phyloP scores from a whole-genome alignment of 805 yeast genomes.

The Candida insectorum region DNA sequence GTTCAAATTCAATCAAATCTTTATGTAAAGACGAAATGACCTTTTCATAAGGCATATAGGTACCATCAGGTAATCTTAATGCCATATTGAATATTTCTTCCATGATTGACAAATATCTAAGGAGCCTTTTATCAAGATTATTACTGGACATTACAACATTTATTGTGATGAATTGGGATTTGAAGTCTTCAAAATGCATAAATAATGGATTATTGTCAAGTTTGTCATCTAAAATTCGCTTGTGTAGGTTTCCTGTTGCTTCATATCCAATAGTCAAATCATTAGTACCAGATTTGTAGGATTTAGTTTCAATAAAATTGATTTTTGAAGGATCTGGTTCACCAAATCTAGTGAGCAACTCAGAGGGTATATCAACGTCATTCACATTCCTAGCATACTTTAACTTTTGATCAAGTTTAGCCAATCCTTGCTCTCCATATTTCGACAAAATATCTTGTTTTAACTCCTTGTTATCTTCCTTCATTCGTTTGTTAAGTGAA shows the following conservation, averaged over 20 bases:
- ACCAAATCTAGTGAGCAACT: conserved; percentile 56
- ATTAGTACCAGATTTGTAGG: conserved; percentile 59
- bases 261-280: conserved; percentile 27
- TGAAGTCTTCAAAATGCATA: conserved; percentile 73
- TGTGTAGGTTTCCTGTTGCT: neutral
- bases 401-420: conserved; percentile 47
- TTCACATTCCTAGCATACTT: conserved; percentile 63
- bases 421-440: conserved; percentile 61
- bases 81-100: conserved; percentile 73
- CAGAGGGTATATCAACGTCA: conserved; percentile 73
- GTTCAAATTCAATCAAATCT: conserved; percentile 62
- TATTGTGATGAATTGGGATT: conserved; percentile 75
- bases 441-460: conserved; percentile 46
- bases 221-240: too few relatives aligned
- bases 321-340: conserved; percentile 76
- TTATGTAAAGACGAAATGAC: conserved; percentile 72
- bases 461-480: conserved; percentile 48
- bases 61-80: conserved; percentile 49
- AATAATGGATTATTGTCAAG: conserved; percentile 55
- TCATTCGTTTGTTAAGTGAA: conserved; percentile 49
- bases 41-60: conserved; percentile 60
- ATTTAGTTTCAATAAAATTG: conserved; percentile 62
- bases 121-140: conserved; percentile 45
- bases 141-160: conserved; percentile 58
- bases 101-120: conserved; percentile 63